Percentiles rank a stretch among this genome's conserved stretches.
Evolutionary conservation across 495 filamentous ascomycete genomes (phyloP).

Genomic region (Hypoxylon fuscum): DNA sequence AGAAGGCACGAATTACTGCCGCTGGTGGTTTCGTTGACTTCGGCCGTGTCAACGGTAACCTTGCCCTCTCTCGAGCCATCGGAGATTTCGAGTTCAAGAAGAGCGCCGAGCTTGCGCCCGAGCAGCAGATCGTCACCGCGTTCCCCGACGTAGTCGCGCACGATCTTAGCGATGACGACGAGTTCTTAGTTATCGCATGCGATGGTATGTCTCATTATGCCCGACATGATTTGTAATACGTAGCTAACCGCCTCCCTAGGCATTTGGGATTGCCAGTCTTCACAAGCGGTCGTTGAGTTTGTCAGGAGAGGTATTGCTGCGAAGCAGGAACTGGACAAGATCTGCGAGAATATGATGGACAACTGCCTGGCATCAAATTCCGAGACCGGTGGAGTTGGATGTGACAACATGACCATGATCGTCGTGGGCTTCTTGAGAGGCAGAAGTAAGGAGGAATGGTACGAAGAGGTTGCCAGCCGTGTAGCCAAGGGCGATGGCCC

Average conservation of each 20-base stretch:
- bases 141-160: constrained; percentile 93
- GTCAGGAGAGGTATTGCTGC: constrained; percentile 94
- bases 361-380: constrained; percentile 97
- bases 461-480: constrained; percentile 90
- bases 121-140: constrained; percentile 97
- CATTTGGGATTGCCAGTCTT: constrained; percentile 99
- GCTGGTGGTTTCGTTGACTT: constrained; percentile 99
- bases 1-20: constrained; percentile 94
- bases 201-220: constrained; percentile 69
- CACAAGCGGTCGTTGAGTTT: constrained; percentile 96
- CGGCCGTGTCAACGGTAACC: constrained; percentile 96
- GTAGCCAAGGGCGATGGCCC: constrained; percentile 97
- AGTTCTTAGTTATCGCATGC: constrained; percentile 96
- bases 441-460: constrained; percentile 96
- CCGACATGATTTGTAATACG: constrained; percentile 5
- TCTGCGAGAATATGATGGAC: constrained; percentile 99
- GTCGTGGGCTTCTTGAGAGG: constrained; percentile 89
- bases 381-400: constrained; percentile 96
- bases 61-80: constrained; percentile 96
- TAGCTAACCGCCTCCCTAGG: constrained; percentile 63
- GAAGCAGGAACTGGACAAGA: constrained; percentile 89
- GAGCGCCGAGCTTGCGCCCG: constrained; percentile 92
- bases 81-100: constrained; percentile 99
- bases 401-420: constrained; percentile 99
- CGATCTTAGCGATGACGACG: constrained; percentile 90